Conservation (phyloP, 1,284 basidiomycete species). For the Veloporphyrellus conicus region DNA sequence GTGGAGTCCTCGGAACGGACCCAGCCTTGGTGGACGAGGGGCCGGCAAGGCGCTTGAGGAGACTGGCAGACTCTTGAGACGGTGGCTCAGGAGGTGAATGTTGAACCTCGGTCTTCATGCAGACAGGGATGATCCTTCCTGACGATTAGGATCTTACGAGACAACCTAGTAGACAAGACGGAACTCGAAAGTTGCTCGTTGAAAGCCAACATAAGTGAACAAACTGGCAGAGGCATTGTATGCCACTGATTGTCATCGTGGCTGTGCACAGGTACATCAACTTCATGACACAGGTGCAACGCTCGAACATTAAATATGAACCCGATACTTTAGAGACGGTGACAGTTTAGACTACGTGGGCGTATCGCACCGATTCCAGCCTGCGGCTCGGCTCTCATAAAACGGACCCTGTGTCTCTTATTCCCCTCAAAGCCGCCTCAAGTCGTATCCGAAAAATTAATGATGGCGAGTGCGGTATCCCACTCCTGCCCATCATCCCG, state of each 20-base stretch:
- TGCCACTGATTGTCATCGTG: too few species aligned
- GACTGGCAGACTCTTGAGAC: constrained; percentile 62
- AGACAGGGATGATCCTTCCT: not conserved
- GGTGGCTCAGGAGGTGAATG: constrained; percentile 26
- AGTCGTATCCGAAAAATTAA: constrained; percentile 21
- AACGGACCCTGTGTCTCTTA: not conserved
- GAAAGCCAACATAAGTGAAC: too few species aligned
- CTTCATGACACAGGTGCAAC: too few species aligned
- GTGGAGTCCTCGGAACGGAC: constrained; percentile 36
- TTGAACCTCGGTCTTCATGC: constrained; percentile 22
- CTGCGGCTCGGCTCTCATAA: not conserved
- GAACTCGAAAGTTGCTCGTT: too few species aligned
- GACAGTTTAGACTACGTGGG: not conserved
- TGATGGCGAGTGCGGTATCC: constrained; percentile 29
- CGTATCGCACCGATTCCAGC: constrained; percentile 10
- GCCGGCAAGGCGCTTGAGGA: constrained; percentile 69
- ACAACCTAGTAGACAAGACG: too few species aligned
- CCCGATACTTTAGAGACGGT: not conserved
- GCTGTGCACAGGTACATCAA: too few species aligned
- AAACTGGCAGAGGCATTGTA: too few species aligned
- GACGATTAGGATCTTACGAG: too few species aligned
- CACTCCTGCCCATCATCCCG: constrained; percentile 27
- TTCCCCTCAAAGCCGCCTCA: not conserved
- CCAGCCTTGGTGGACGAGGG: constrained; percentile 76
- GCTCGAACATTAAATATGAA: not conserved